phyloP scores from a whole-genome alignment of 371 early-diverging fungal species.

The Haplosporangium sp. region DNA sequence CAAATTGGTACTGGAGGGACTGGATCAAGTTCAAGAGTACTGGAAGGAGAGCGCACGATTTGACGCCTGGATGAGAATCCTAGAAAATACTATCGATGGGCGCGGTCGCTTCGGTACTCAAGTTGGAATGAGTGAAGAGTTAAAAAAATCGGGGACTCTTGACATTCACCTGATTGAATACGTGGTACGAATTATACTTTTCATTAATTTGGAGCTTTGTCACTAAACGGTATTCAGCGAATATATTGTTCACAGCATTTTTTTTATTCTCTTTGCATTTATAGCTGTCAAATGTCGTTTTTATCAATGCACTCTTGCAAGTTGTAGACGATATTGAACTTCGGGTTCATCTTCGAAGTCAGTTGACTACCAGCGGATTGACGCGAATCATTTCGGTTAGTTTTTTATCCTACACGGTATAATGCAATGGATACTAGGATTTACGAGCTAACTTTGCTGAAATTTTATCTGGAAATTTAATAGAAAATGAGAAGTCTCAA shows the following conservation, averaged over 20 bases:
- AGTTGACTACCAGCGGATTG: slow-evolving; percentile 80
- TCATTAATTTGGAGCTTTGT: not conserved
- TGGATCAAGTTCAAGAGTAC: slow-evolving; percentile 65
- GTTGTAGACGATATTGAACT: slow-evolving; percentile 84
- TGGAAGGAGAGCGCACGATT: slow-evolving; percentile 68
- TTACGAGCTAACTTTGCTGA: too few species aligned
- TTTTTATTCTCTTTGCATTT: not conserved
- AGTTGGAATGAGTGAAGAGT: slow-evolving; percentile 81
- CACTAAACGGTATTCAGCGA: not conserved
- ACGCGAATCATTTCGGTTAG: slow-evolving; percentile 68
- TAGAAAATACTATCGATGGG: slow-evolving; percentile 80
- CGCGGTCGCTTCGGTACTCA: slow-evolving; percentile 84
- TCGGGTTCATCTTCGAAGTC: slow-evolving; percentile 81
- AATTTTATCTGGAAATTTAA: not conserved
- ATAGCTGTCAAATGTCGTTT: slow-evolving; percentile 84
- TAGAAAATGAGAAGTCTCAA: slow-evolving; percentile 81
- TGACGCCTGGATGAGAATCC: slow-evolving; percentile 78
- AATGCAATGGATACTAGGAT: too few species aligned
- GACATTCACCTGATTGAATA: slow-evolving; percentile 83
- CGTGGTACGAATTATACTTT: slow-evolving; percentile 59
- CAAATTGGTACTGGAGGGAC: slow-evolving; percentile 79
- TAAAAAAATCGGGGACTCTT: slow-evolving; percentile 71
- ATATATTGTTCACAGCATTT: not conserved
- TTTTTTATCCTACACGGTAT: not conserved
- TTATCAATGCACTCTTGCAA: slow-evolving; percentile 84